These are phyloP conservation scores for Cladosporium velox DNA, from an alignment of 2,329 filamentous ascomycete genomes.

Conservation along the genomic window DNA sequence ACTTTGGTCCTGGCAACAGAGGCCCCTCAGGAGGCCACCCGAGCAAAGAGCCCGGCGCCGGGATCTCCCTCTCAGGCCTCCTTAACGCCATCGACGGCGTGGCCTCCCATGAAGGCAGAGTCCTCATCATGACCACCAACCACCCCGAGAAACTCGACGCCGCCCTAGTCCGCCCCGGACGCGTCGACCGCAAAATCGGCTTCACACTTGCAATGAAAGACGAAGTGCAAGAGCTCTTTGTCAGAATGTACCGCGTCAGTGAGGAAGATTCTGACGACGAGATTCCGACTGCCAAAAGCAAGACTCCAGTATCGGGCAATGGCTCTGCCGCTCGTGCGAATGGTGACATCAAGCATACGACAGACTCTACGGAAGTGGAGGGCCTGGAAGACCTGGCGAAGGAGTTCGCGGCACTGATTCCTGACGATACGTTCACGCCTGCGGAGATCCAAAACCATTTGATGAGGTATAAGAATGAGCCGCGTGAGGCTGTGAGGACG, in stretches of 20 bases:
- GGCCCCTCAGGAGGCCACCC: slow-evolving; percentile 14
- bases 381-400: slow-evolving; percentile 45
- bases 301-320: not conserved
- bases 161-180: slow-evolving; percentile 67
- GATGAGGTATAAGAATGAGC: slow-evolving; percentile 53
- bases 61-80: slow-evolving; percentile 76
- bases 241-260: slow-evolving; percentile 39
- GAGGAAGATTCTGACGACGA: slow-evolving; percentile 23
- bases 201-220: slow-evolving; percentile 53
- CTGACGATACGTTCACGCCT: slow-evolving; percentile 52
- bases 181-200: slow-evolving; percentile 67
- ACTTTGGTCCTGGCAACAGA: not conserved
- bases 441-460: slow-evolving; percentile 58
- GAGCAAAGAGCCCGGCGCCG: slow-evolving; percentile 45
- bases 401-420: slow-evolving; percentile 49
- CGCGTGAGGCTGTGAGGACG: slow-evolving; percentile 46
- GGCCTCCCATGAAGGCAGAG: slow-evolving; percentile 73
- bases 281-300: not conserved
- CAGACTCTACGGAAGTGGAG: slow-evolving; percentile 24
- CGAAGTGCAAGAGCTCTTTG: slow-evolving; percentile 48
- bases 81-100: slow-evolving; percentile 85
- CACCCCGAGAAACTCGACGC: slow-evolving; percentile 69
- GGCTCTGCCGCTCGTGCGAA: not conserved
- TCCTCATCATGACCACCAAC: slow-evolving; percentile 84
- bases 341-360: not conserved